Conservation (phyloP, 2,329 filamentous ascomycete species). For the Anthostomella pinea region DNA sequence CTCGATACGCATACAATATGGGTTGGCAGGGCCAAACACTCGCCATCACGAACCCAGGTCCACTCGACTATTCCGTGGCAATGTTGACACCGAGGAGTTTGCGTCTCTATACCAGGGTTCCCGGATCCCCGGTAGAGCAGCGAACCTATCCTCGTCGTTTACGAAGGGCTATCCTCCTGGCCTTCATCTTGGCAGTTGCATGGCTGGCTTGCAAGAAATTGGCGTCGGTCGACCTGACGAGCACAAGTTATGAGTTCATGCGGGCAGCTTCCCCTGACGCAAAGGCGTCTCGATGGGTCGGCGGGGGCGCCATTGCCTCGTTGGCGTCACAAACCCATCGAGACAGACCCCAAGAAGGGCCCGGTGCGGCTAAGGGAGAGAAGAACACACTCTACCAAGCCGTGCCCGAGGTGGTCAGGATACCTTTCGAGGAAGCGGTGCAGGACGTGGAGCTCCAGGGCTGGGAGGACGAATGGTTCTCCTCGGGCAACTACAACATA, state of each 20-base stretch:
- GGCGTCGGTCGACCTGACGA: constrained; percentile 10
- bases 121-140: constrained; percentile 24
- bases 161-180: constrained; percentile 20
- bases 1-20: too few species aligned
- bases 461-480: constrained; percentile 42
- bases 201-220: constrained; percentile 18
- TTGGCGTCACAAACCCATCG: too few species aligned
- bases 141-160: constrained; percentile 18
- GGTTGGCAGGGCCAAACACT: constrained; percentile 13
- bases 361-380: constrained; percentile 8
- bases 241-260: constrained; percentile 20
- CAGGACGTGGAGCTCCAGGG: constrained; percentile 35
- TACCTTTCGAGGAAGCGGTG: constrained; percentile 38
- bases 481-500: constrained; percentile 32
- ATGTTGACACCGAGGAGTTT: constrained; percentile 21
- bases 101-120: constrained; percentile 20
- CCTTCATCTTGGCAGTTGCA: constrained; percentile 12
- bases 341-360: too few species aligned
- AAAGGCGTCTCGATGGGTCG: constrained; percentile 22
- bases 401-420: constrained; percentile 38
- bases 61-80: constrained; percentile 13
- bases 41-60: constrained; percentile 14
- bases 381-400: constrained; percentile 1
- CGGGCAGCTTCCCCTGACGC: constrained; percentile 13
- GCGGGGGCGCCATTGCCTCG: constrained; percentile 20